Base-by-base conservation (phyloP, 345 rosid genomes). In the Alliaria petiolata region DNA sequence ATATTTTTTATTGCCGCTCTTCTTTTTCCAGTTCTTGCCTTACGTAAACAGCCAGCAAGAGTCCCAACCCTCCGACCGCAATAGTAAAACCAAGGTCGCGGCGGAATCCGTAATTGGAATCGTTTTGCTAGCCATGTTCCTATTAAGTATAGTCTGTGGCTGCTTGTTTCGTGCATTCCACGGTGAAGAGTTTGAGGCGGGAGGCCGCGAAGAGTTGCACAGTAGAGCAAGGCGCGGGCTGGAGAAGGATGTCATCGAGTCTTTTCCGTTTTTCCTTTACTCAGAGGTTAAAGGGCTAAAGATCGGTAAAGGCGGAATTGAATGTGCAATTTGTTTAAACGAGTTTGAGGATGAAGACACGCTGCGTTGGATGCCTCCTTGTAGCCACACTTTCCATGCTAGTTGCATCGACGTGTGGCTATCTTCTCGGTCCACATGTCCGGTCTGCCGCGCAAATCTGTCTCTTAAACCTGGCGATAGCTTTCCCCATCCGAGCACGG, bases 341-440 rank as follows among this genome's bases (percentile, higher is more conserved):
- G 74, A 67, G 79, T 89, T 92, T 43, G 85, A 82, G 69, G 96
- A 88, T 33, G 78, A 83, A 13, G 85, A 92, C 39, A 76, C 80
- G 26, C 80, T 92, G 72, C 95, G 96, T 61, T 76, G 85, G 76
- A 79, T 89, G 40, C 95, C 91, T 17, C 83, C 84, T 69, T 92
- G 96, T 59, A 77, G 75, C 75, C 98, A 92, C 65, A 89, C 86
- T 28, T 89, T 84, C 33, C 96, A 92, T 61, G 76, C 80, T 17
- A 84, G 71, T 7, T 92, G 98, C 65, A 80, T 92, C 52, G 95
- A 85, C 19, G 81, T 79, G 2, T 92, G 96, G 98, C 81, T 92
- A 25, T 75, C 77, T 54, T 76, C 85, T 35, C 81, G 78, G 59
- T 65, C 78, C n/a, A 86, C 95, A 19, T 89, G 92, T 58, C 98